phyloP scores from a whole-genome alignment of 352 stramenopile genomes.

The Phytophthora citricola region DNA sequence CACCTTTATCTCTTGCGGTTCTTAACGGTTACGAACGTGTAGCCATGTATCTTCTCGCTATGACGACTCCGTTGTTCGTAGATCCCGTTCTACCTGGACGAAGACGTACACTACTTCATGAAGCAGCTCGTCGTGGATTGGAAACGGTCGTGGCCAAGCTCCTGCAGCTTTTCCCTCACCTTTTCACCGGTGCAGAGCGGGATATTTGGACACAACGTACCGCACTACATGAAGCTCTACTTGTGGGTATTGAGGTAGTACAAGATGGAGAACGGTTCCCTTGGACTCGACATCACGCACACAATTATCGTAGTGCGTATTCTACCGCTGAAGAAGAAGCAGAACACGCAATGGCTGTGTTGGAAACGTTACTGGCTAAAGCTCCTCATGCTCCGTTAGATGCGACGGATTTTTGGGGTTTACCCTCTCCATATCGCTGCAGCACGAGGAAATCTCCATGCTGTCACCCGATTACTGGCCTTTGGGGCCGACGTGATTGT shows the following conservation, averaged over 20 bases:
- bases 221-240: slow-evolving; percentile 56
- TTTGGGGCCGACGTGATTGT: slow-evolving; percentile 58
- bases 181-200: slow-evolving; percentile 44
- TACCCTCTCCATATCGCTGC: slow-evolving; percentile 64
- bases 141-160: slow-evolving; percentile 54
- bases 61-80: slow-evolving; percentile 52
- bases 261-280: slow-evolving; percentile 27
- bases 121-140: slow-evolving; percentile 55
- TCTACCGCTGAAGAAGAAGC: slow-evolving; percentile 18
- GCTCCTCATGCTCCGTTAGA: slow-evolving; percentile 41
- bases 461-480: slow-evolving; percentile 50
- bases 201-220: slow-evolving; percentile 57
- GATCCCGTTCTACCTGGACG: slow-evolving; percentile 20
- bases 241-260: slow-evolving; percentile 29
- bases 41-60: slow-evolving; percentile 64
- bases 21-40: slow-evolving; percentile 54
- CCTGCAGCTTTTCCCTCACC: slow-evolving; percentile 54
- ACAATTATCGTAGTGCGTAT: slow-evolving; percentile 9
- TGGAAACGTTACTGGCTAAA: slow-evolving; percentile 46
- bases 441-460: slow-evolving; percentile 46
- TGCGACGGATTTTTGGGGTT: slow-evolving; percentile 63
- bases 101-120: slow-evolving; percentile 53
- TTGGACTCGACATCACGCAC: slow-evolving; percentile 31
- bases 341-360: slow-evolving; percentile 39
- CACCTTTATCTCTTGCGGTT: slow-evolving; percentile 60